phyloP scores from a whole-genome alignment of 345 rosid species.

The Citrus cavaleriei region DNA sequence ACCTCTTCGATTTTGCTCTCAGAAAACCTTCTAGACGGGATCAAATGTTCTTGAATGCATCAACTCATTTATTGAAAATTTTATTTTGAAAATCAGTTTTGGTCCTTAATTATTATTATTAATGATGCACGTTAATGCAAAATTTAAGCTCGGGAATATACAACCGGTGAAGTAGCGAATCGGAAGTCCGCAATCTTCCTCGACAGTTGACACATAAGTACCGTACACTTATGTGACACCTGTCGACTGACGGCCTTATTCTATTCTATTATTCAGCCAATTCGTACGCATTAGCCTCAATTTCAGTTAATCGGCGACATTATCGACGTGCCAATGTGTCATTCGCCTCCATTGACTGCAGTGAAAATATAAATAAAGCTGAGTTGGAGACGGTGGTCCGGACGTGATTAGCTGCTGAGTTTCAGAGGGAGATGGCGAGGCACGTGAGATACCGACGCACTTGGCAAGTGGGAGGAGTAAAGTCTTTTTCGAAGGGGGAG shows the following conservation, averaged over 20 bases:
- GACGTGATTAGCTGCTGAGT: not conserved
- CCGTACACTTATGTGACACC: not conserved
- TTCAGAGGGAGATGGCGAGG: slow-evolving; percentile 4
- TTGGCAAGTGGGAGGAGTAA: slow-evolving; percentile 19
- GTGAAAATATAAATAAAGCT: not conserved
- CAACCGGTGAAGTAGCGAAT: not conserved
- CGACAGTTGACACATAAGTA: not conserved
- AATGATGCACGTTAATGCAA: not conserved
- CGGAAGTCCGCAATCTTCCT: not conserved
- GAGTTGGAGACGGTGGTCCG: slow-evolving; percentile 3
- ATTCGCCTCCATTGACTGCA: not conserved
- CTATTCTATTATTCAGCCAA: not conserved
- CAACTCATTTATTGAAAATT: too few relatives aligned
- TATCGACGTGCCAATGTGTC: slow-evolving; percentile 11
- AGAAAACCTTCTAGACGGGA: too few relatives aligned
- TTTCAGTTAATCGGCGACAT: not conserved
- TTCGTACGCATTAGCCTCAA: not conserved
- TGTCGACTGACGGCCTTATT: not conserved
- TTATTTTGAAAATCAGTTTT: too few relatives aligned
- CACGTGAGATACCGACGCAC: slow-evolving; percentile 36
- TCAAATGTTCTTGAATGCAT: too few relatives aligned
- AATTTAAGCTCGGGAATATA: too few relatives aligned
- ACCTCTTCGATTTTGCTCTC: not conserved
- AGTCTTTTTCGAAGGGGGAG: not conserved
- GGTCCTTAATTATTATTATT: not conserved